Evolutionary conservation across 345 rosid species (phyloP), one percentile per base, ranked within the genome.

Genomic region (Syzygium jambos): DNA sequence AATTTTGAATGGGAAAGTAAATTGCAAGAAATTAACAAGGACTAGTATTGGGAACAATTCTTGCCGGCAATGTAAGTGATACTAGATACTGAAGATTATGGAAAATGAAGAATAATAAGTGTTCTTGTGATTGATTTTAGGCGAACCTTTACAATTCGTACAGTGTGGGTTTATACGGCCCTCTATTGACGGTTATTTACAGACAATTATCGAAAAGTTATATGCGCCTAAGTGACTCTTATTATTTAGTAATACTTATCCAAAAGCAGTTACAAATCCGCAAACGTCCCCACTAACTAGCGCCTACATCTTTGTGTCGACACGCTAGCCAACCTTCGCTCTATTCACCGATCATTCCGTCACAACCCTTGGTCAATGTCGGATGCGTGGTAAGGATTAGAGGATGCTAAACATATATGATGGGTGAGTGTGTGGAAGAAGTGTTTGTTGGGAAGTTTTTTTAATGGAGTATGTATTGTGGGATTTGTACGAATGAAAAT

Each of bases 301-400:
- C 4, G 0, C 0, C n/a, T 27, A 13, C 7, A 27, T 61, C 34
- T 61, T 12, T 61, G 17, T 61, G 73, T 27, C 4, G 2, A n/a
- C 19, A n/a, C 3, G 17, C 1, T 61, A 3, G 34, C 4, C 7
- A 61, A n/a, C 29, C 13, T 61, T 8, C 0, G 43, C 43, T 41
- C 43, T 41, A 41, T 41, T 41, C 43, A 41, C 4, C 43, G 43
- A 41, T 41, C 43, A 41, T 4, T 41, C 43, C 43, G 1, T 41
- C 43, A 1, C 43, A 41, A 41, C 43, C 4, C 43, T 41, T 4
- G 43, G 43, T 41, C 43, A 41, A 41, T 41, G 43, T 5, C 4
- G 41, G 0, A 27, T 59, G 65, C 0, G 2, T 59, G 16, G 30
- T 59, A 5, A 57, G 29, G 14, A 57, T 57, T 11, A 11, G 2